A percentile compares a stretch with the other conserved stretches of the same genome.
phyloP scores from a whole-genome alignment of 305 asterid species.

The Solanum hybrid region DNA sequence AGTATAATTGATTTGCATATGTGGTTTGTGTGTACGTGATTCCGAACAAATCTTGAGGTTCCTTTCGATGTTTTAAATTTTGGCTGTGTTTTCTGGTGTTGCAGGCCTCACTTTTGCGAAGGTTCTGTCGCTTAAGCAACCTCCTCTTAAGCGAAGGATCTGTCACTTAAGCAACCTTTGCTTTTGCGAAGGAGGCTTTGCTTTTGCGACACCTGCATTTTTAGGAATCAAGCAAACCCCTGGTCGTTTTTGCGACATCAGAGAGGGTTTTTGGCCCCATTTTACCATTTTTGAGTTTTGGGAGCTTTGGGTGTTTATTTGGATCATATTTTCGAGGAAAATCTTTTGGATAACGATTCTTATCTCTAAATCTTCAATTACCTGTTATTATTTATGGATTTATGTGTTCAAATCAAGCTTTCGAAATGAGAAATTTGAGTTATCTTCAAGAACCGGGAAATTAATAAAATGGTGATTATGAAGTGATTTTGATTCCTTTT shows the following conservation, averaged over 20 bases:
- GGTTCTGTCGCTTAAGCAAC: no score
- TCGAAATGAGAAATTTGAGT: background rate
- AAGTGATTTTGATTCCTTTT: no score
- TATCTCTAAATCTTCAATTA: background rate
- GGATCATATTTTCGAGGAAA: background rate
- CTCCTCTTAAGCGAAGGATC: no score
- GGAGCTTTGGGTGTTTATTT: background rate
- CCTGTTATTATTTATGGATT: no score
- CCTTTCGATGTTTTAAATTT: background rate
- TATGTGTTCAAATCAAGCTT: no score
- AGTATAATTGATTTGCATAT: background rate
- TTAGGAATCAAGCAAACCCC: background rate
- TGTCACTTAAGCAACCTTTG: background rate
- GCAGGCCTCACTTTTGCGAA: background rate
- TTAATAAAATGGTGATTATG: background rate
- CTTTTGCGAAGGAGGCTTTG: background rate
- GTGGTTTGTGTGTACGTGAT: background rate
- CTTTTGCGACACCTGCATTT: background rate
- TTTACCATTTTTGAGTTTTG: background rate
- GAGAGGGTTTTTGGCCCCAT: background rate
- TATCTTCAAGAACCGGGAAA: background rate
- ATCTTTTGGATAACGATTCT: background rate
- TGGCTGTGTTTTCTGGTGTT: background rate
- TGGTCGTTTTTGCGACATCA: background rate
- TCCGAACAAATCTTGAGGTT: background rate